Evolutionary conservation across 208 protist species (phyloP).

Genomic region (Trypanosoma cruzi): DNA sequence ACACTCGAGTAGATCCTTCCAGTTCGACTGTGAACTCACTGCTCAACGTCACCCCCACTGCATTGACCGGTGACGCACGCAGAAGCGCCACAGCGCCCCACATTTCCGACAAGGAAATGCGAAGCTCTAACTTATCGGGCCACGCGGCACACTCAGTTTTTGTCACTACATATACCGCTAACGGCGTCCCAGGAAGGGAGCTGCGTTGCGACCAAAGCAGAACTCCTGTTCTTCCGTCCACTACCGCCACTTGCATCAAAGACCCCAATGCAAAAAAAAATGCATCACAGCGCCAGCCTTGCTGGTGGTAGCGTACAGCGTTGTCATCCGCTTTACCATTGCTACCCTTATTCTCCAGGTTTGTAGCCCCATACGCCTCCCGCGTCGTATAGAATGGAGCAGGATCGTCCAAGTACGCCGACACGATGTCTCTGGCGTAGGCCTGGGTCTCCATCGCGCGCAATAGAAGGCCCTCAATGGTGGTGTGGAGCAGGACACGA

Average conservation of each 20-base stretch:
- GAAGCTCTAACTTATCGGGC: conserved; percentile 3
- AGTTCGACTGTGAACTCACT: conserved; percentile 6
- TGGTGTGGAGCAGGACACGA: conserved; percentile 20
- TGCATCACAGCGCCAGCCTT: conserved; percentile 4
- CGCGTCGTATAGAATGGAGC: neutral
- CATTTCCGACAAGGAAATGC: neutral
- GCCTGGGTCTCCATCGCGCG: neutral
- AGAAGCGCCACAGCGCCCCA: neutral
- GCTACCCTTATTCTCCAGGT: no score
- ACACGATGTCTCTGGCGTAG: neutral
- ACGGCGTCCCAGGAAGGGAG: neutral
- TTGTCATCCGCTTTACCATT: neutral
- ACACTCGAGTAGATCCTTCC: neutral
- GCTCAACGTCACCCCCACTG: neutral
- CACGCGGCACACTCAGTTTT: neutral
- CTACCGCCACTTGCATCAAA: conserved; percentile 1
- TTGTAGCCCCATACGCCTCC: conserved; percentile 2
- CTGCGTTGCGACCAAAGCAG: neutral
- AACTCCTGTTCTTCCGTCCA: neutral
- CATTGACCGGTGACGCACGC: neutral
- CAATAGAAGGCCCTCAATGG: neutral
- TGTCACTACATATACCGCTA: neutral
- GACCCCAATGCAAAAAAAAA: conserved; percentile 10
- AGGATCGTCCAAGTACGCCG: neutral
- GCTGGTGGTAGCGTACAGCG: neutral